phyloP scores from a whole-genome alignment of 2,329 filamentous ascomycete species.

The Talaromyces amestolkiae region DNA sequence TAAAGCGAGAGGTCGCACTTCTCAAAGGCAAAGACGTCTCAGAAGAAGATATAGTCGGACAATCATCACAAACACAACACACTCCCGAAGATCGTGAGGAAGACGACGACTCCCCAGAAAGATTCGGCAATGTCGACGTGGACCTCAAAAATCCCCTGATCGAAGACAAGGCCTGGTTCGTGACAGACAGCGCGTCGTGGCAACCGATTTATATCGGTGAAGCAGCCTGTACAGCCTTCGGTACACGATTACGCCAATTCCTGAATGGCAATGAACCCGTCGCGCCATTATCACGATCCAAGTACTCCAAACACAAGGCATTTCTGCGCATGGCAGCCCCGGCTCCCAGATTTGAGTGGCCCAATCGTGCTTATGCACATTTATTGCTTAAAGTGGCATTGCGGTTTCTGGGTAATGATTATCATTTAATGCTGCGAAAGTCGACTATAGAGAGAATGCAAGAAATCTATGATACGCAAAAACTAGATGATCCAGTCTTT shows the following conservation, averaged over 20 bases:
- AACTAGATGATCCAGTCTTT: conserved; percentile 19
- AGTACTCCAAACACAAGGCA: conserved; percentile 19
- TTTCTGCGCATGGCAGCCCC: conserved; percentile 18
- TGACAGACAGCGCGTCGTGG: conserved; percentile 19
- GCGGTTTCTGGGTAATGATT: conserved; percentile 23
- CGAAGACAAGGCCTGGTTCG: conserved; percentile 22
- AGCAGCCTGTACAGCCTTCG: conserved; percentile 21
- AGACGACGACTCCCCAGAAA: conserved; percentile 2
- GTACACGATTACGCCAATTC: conserved; percentile 21
- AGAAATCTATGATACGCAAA: conserved; percentile 16
- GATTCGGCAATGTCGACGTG: conserved; percentile 11
- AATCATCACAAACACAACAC: conserved; percentile 10
- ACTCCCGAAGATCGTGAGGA: not conserved
- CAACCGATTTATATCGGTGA: conserved; percentile 22
- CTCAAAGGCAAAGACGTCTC: conserved; percentile 4
- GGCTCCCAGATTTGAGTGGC: conserved; percentile 15
- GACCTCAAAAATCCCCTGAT: conserved; percentile 20
- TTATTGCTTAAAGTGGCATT: conserved; percentile 22
- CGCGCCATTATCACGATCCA: conserved; percentile 18
- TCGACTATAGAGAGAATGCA: conserved; percentile 22
- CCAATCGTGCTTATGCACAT: conserved; percentile 22
- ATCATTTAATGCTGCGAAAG: conserved; percentile 23
- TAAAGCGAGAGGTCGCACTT: conserved; percentile 18
- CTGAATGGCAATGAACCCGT: conserved; percentile 19
- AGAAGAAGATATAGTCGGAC: conserved; percentile 8